Base-by-base conservation (phyloP, 129 eudicot species). In the Glebionis coronaria region DNA sequence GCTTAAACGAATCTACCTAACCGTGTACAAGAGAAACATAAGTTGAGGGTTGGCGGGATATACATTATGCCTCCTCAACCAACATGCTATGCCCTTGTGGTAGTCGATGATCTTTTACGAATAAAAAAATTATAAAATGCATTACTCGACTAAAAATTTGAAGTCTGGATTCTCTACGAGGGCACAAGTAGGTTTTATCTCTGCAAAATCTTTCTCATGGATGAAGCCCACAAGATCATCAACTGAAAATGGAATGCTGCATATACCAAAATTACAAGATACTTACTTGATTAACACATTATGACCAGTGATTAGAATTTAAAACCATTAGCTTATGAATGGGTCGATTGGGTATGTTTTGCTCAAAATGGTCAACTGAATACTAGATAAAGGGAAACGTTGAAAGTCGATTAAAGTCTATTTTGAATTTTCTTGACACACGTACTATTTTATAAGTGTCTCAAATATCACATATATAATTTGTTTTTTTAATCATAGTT, bases 161-260 rank as follows among this genome's bases (percentile, higher is more conserved):
- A 88, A 88, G 61, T 69, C 89, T 45, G 89, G 87, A 79, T 85
- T 71, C 58, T 88, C 83, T 71, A 81, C 78, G n/a, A 88, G 86
- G 18, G 76, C 70, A 20, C 75, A 68, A n/a, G 90, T 82, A 27
- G 89, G 85, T 80, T 78, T 80, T 45, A 88, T 87, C 38, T 82
- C 92, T 16, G 78, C 76, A 67, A 88, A 88, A 73, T 88, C 92
- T 51, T 67, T 73, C 49, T 69, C 85, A n/a, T 81, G 52, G 12
- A 78, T 54, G 25, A 79, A 78, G 68, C 55, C 46, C 65, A 76
- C 58, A 67, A 88, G 78, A 18, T 83, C 93, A n/a, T 88, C 96
- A 23, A 81, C 80, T 0, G 93, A 78, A 80, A 85, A 79, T 19
- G 96, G 90, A 45, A 85, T 81, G 84, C 94, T 89, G 94, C 88